These are phyloP conservation scores for Salix udensis DNA, from an alignment of 345 rosid species.

Conservation along the genomic window DNA sequence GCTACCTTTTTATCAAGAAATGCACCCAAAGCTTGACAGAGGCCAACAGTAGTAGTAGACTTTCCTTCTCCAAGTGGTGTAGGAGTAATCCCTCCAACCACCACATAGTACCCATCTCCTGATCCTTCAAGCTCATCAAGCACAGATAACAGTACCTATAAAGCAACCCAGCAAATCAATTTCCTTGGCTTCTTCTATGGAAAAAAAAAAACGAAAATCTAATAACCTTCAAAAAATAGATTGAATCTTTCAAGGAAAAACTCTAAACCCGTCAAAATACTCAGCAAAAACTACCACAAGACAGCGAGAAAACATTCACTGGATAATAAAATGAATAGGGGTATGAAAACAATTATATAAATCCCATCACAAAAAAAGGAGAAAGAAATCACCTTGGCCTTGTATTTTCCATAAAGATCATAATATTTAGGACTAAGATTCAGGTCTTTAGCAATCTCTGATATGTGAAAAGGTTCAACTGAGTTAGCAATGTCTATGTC, in stretches of 20 bases:
- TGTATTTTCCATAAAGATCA: conserved; percentile 92
- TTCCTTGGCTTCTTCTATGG: background rate
- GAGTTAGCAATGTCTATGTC: conserved; percentile 93
- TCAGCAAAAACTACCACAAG: background rate
- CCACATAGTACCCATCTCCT: conserved; percentile 82
- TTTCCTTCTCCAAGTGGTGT: conserved; percentile 99
- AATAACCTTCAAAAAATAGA: background rate
- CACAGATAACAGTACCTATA: conserved; percentile 70
- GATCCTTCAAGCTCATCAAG: conserved; percentile 70
- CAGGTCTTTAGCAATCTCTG: conserved; percentile 78
- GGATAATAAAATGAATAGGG: background rate
- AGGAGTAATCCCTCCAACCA: conserved; percentile 98
- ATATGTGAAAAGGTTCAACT: conserved; percentile 74
- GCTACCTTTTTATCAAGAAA: conserved; percentile 82
- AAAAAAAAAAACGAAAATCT: background rate
- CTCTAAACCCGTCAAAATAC: background rate
- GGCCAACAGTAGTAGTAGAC: conserved; percentile 90
- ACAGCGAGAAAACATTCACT: background rate
- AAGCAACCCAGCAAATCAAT: background rate
- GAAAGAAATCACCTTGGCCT: conserved; percentile 71
- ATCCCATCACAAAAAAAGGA: background rate
- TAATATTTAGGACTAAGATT: conserved; percentile 63
- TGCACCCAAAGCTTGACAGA: conserved; percentile 96
- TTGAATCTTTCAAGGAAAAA: background rate
- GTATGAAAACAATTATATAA: background rate